phyloP scores from a whole-genome alignment of 768 basidiomycete species.

The Boletus tylopilopsis region DNA sequence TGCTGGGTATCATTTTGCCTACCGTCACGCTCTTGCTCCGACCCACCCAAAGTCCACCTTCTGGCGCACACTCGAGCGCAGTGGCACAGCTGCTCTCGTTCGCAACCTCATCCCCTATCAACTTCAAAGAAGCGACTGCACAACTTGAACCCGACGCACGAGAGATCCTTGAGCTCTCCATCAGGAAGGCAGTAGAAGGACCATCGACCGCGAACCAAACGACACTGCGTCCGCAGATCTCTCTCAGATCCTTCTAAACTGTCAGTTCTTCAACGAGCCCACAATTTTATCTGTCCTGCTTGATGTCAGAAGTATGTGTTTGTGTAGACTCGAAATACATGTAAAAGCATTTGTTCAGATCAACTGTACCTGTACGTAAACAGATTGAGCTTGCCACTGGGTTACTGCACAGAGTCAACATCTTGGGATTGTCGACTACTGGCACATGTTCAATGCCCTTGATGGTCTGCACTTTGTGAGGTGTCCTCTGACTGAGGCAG shows the following conservation, averaged over 20 bases:
- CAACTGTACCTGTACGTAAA: neutral
- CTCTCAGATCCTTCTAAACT: slow-evolving; percentile 61
- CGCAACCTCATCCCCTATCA: slow-evolving; percentile 63
- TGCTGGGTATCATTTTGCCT: slow-evolving; percentile 72
- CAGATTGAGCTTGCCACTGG: too few species aligned
- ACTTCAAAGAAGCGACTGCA: slow-evolving; percentile 83
- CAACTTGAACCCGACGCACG: slow-evolving; percentile 56
- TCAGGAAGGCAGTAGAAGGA: slow-evolving; percentile 70
- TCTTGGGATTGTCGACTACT: too few species aligned
- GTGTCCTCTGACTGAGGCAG: too few species aligned
- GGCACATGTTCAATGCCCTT: too few species aligned
- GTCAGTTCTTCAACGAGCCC: neutral
- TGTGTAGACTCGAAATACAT: neutral
- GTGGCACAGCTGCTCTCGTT: slow-evolving; percentile 67
- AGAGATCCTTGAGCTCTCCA: slow-evolving; percentile 68
- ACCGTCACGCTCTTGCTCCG: slow-evolving; percentile 69
- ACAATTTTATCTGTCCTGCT: neutral
- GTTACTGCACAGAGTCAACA: too few species aligned
- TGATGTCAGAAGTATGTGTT: slow-evolving; percentile 1
- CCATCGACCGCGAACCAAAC: slow-evolving; percentile 32
- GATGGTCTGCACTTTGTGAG: too few species aligned
- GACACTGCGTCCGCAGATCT: slow-evolving; percentile 70
- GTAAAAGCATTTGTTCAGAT: neutral
- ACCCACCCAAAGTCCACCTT: slow-evolving; percentile 39
- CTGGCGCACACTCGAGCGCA: slow-evolving; percentile 52